Conservation (phyloP, 1,284 basidiomycete genomes). For the Hemileccinum hortonii region DNA sequence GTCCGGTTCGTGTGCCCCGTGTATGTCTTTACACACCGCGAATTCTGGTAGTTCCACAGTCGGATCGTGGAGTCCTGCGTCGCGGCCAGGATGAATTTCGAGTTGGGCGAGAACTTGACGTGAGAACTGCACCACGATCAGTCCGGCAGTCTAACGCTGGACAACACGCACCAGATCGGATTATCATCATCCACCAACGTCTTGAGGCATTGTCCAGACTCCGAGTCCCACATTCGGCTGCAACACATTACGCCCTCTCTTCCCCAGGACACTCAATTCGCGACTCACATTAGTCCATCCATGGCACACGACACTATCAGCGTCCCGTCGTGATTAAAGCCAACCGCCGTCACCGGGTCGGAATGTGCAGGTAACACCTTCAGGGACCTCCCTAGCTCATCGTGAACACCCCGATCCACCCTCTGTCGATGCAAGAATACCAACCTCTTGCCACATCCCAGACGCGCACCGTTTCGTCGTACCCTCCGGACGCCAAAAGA, state of each 20-base stretch:
- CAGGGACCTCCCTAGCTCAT: conserved; percentile 63
- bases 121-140: conserved; percentile 57
- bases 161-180: conserved; percentile 72
- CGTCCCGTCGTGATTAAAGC: conserved; percentile 93
- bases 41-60: conserved; percentile 92
- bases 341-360: conserved; percentile 91
- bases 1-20: conserved; percentile 80
- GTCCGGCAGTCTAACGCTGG: conserved; percentile 3
- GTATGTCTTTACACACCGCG: conserved; percentile 91
- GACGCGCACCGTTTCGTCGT: conserved; percentile 91
- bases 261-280: not conserved
- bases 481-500: conserved; percentile 87
- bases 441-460: conserved; percentile 94
- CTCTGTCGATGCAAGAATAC: not conserved
- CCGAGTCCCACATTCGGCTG: conserved; percentile 95
- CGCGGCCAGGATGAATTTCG: conserved; percentile 82
- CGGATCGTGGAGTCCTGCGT: conserved; percentile 93
- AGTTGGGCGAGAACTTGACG: conserved; percentile 89
- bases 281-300: conserved; percentile 89
- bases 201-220: conserved; percentile 95
- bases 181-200: conserved; percentile 96
- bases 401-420: not conserved
- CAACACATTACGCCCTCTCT: conserved; percentile 1
- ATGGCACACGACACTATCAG: conserved; percentile 92
- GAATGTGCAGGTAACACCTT: conserved; percentile 92